phyloP scores from a whole-genome alignment of 306 rosid genomes.

The Quercus gilva region DNA sequence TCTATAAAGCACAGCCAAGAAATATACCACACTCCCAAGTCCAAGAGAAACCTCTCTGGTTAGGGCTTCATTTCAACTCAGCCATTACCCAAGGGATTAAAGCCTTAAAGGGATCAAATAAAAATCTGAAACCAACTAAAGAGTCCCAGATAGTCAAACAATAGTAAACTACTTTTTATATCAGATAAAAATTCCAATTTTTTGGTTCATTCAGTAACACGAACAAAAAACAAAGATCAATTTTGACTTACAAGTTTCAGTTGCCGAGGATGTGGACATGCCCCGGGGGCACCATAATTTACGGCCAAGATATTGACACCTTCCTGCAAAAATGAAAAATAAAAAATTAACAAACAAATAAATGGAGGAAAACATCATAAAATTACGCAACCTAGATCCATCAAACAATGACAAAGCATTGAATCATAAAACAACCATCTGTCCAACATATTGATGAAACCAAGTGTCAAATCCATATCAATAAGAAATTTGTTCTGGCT shows the following conservation, averaged over 20 bases:
- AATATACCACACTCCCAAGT: not conserved
- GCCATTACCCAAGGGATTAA: not conserved
- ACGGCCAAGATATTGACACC: slow-evolving; percentile 82
- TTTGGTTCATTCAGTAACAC: slow-evolving; percentile 17
- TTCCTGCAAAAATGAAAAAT: slow-evolving; percentile 54
- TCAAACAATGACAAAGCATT: not conserved
- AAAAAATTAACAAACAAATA: slow-evolving; percentile 14
- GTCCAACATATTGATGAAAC: not conserved
- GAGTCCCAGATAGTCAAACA: not conserved
- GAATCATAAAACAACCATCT: not conserved
- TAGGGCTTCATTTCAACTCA: not conserved
- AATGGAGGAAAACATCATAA: not conserved
- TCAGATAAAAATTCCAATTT: not conserved
- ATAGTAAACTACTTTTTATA: not conserved
- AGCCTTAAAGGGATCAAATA: not conserved
- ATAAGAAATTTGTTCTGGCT: not conserved
- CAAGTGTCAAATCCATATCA: not conserved
- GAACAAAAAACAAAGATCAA: slow-evolving; percentile 4
- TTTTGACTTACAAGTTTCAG: slow-evolving; percentile 60
- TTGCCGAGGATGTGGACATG: slow-evolving; percentile 84
- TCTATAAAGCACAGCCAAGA: not conserved
- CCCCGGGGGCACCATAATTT: slow-evolving; percentile 80
- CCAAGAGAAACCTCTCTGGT: not conserved
- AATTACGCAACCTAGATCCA: not conserved
- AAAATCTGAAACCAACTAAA: not conserved